Conservation (phyloP, 768 basidiomycete species). For the Xerocomellus amylosporus region DNA sequence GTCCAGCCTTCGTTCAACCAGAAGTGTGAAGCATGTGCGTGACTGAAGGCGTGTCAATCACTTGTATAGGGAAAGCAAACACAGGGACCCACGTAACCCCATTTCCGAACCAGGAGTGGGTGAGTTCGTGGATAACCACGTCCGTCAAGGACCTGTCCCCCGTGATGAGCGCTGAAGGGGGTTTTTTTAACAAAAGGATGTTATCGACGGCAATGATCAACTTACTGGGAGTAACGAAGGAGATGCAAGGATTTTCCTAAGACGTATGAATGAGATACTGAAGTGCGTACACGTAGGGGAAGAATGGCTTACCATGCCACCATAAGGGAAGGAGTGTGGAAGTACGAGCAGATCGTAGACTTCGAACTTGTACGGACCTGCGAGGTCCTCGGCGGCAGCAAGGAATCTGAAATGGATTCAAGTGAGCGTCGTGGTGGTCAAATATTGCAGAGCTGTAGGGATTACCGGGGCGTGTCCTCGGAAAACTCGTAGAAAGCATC, state of each 20-base stretch:
- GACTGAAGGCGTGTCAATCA: constrained; percentile 34
- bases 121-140: constrained; percentile 84
- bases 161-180: constrained; percentile 63
- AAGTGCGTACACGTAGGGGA: not conserved
- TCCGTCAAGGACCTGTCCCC: constrained; percentile 86
- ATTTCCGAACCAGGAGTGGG: constrained; percentile 93
- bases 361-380: constrained; percentile 76
- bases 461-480: constrained; percentile 74
- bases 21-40: constrained; percentile 74
- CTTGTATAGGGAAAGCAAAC: not conserved
- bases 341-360: constrained; percentile 89
- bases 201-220: not conserved
- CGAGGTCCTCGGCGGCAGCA: constrained; percentile 64
- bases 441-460: no score
- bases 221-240: constrained; percentile 85
- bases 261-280: not conserved
- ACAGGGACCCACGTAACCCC: constrained; percentile 63
- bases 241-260: constrained; percentile 86
- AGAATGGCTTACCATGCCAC: constrained; percentile 64
- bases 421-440: no score
- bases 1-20: constrained; percentile 97
- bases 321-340: constrained; percentile 91
- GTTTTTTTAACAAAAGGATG: not conserved
- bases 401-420: constrained; percentile 53
- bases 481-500: constrained; percentile 84